Evolutionary conservation across 106 monocot species (phyloP).

Genomic region (Iris macrosiphon): DNA sequence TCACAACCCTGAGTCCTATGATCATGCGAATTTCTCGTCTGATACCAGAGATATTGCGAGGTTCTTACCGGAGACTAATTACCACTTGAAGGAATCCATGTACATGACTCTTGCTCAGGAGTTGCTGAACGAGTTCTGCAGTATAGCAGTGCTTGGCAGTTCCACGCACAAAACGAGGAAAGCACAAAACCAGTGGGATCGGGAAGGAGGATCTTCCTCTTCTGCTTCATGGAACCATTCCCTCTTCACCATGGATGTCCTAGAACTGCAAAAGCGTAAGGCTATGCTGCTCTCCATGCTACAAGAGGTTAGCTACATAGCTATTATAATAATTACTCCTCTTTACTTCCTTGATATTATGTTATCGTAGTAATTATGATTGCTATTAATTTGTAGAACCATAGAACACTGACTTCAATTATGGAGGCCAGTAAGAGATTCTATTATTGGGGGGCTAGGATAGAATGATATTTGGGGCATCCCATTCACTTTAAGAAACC

Average conservation of each 20-base stretch:
- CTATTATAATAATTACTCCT: no score
- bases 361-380: no score
- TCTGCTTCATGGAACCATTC: conserved; percentile 13
- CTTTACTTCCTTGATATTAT: no score
- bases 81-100: conserved; percentile 26
- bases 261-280: conserved; percentile 47
- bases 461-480: conserved; percentile 18
- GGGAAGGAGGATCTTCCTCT: conserved; percentile 24
- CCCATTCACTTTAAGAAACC: conserved; percentile 48
- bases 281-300: conserved; percentile 42
- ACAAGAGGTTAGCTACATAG: conserved; percentile 45
- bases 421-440: no score
- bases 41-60: no score
- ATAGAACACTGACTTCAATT: no score
- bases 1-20: conserved; percentile 14
- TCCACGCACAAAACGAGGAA: conserved; percentile 11
- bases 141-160: conserved; percentile 7
- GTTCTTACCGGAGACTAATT: not conserved
- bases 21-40: not conserved
- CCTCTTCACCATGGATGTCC: conserved; percentile 25
- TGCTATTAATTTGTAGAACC: no score
- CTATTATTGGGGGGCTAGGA: conserved; percentile 23
- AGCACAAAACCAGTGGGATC: conserved; percentile 5
- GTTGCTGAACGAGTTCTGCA: conserved; percentile 51
- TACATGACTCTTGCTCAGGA: conserved; percentile 36